A percentile compares a stretch with the other conserved stretches of the same genome.
These are phyloP conservation scores for Exophiala sp. DNA, from an alignment of 2,329 filamentous ascomycete species.

Conservation along the genomic window DNA sequence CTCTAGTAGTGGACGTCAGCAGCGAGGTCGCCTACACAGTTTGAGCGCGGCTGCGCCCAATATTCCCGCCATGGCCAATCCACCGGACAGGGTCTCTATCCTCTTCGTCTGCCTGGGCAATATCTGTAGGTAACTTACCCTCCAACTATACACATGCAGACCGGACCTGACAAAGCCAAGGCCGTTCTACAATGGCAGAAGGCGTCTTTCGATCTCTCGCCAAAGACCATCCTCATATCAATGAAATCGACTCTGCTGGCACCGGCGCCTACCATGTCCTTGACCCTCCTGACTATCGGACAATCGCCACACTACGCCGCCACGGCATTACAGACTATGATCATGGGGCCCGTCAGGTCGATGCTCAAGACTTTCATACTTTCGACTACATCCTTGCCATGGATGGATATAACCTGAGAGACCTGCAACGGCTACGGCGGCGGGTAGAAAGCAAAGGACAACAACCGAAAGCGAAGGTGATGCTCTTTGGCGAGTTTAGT, in stretches of 20 bases:
- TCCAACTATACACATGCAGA: not conserved
- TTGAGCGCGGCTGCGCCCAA: slow-evolving; percentile 9
- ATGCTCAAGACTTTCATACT: slow-evolving; percentile 64
- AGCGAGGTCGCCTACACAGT: slow-evolving; percentile 10
- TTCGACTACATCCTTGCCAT: slow-evolving; percentile 96
- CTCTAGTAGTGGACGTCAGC: not conserved
- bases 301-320: slow-evolving; percentile 67
- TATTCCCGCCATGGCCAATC: slow-evolving; percentile 16
- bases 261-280: slow-evolving; percentile 83
- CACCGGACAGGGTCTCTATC: slow-evolving; percentile 53
- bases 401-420: slow-evolving; percentile 73
- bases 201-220: slow-evolving; percentile 72
- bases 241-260: slow-evolving; percentile 76
- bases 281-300: slow-evolving; percentile 71
- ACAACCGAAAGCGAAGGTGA: slow-evolving; percentile 49
- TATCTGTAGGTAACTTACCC: slow-evolving; percentile 57
- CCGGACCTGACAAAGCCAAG: slow-evolving; percentile 32
- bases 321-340: slow-evolving; percentile 72
- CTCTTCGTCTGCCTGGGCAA: slow-evolving; percentile 97
- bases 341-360: slow-evolving; percentile 70
- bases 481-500: slow-evolving; percentile 81
- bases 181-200: slow-evolving; percentile 87
- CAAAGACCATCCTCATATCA: slow-evolving; percentile 51
- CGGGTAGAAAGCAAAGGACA: slow-evolving; percentile 36
- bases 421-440: slow-evolving; percentile 45